Percentiles rank a stretch among this genome's conserved stretches.
Conservation (phyloP, 202 grass and related monocot genomes). For the Saccharum hybrid region DNA sequence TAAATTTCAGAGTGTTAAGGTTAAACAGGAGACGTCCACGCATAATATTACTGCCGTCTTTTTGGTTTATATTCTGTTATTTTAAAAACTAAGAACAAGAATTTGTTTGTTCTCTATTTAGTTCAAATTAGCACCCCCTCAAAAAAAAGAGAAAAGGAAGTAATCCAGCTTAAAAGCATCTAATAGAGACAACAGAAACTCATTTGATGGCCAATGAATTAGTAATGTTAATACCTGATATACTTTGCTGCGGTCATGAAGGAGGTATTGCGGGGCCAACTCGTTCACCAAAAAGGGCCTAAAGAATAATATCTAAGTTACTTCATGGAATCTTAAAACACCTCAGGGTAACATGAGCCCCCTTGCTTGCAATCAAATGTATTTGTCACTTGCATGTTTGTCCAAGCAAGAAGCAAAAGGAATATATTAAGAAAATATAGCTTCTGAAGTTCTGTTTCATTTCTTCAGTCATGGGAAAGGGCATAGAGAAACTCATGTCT, state of each 20-base stretch:
- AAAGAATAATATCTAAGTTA: slow-evolving; percentile 41
- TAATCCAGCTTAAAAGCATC: slow-evolving; percentile 45
- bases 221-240: slow-evolving; percentile 76
- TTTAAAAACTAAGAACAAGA: neutral
- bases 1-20: slow-evolving; percentile 17
- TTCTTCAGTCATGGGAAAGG: slow-evolving; percentile 21
- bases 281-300: slow-evolving; percentile 96
- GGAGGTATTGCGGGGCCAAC: slow-evolving; percentile 78
- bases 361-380: neutral
- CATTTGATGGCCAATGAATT: slow-evolving; percentile 20
- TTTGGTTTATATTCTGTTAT: slow-evolving; percentile 20
- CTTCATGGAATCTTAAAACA: slow-evolving; percentile 17
- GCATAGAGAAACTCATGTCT: neutral
- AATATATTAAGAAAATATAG: slow-evolving; percentile 10
- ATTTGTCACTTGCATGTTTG: slow-evolving; percentile 13
- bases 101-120: slow-evolving; percentile 8
- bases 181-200: slow-evolving; percentile 16
- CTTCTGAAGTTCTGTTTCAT: neutral
- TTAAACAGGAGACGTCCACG: slow-evolving; percentile 8
- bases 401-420: slow-evolving; percentile 27
- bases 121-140: slow-evolving; percentile 12
- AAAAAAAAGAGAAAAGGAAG: slow-evolving; percentile 32
- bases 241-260: slow-evolving; percentile 95
- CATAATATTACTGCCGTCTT: slow-evolving; percentile 3
- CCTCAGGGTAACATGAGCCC: slow-evolving; percentile 18